Evolutionary conservation across 208 protist genomes (phyloP).

Genomic region (Acanthamoeba royreba): DNA sequence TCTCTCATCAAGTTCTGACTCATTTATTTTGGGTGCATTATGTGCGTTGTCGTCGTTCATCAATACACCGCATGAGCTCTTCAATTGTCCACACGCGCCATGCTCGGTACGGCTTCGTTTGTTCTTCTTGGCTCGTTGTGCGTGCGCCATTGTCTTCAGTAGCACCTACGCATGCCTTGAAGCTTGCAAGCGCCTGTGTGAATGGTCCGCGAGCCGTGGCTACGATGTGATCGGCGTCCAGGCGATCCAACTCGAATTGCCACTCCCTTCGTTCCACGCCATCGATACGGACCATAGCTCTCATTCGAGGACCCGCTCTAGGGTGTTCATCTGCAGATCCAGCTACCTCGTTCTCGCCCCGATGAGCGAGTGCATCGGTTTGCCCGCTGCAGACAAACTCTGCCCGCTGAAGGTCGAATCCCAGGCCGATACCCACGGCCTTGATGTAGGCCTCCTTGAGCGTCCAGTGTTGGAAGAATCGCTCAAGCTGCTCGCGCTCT

Average conservation of each 20-base stretch:
- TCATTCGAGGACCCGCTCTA: neutral
- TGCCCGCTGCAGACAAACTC: neutral
- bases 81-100: constrained; percentile 3
- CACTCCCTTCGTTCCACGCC: neutral
- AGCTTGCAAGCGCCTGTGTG: neutral
- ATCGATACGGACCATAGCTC: neutral
- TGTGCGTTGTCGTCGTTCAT: neutral
- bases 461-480: constrained; percentile 22
- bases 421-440: constrained; percentile 21
- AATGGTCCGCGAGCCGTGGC: constrained; percentile 19
- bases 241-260: neutral
- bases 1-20: neutral
- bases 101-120: neutral
- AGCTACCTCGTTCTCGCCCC: neutral
- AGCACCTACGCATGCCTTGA: neutral
- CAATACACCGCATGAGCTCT: neutral
- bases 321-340: too few species aligned
- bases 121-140: neutral
- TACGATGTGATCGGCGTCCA: neutral
- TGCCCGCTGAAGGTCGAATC: neutral
- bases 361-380: neutral
- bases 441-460: constrained; percentile 52
- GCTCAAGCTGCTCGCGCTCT: neutral
- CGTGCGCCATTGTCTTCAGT: neutral
- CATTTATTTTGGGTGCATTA: neutral